These are phyloP conservation scores for Phytophthora pseudosyringae DNA, from an alignment of 352 stramenopile genomes.

Conservation along the genomic window DNA sequence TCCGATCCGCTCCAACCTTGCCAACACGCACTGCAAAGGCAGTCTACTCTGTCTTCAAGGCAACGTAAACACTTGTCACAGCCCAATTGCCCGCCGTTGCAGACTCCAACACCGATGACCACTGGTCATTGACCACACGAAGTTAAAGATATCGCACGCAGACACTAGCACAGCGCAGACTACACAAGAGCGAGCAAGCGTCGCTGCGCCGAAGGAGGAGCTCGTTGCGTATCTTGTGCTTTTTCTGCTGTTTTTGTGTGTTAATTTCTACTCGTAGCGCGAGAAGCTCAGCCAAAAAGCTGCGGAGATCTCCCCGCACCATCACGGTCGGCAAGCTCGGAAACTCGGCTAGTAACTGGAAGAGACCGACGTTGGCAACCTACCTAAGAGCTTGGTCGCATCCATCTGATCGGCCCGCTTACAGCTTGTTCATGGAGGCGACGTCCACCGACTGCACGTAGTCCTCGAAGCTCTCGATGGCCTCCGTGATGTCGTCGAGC, in stretches of 20 bases:
- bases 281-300: slow-evolving; percentile 17
- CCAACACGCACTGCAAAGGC: neutral
- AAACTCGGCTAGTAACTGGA: slow-evolving; percentile 16
- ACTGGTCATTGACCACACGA: too few relatives aligned
- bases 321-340: slow-evolving; percentile 11
- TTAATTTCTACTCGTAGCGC: slow-evolving; percentile 41
- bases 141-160: slow-evolving; percentile 15
- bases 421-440: slow-evolving; percentile 89
- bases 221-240: slow-evolving; percentile 17
- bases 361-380: slow-evolving; percentile 12
- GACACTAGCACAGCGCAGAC: slow-evolving; percentile 15
- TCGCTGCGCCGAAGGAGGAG: slow-evolving; percentile 9
- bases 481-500: slow-evolving; percentile 85
- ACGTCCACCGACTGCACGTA: slow-evolving; percentile 88
- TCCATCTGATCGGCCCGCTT: slow-evolving; percentile 32
- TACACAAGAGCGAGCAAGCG: slow-evolving; percentile 19
- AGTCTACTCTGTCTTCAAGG: neutral
- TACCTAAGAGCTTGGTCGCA: slow-evolving; percentile 29
- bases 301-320: slow-evolving; percentile 1
- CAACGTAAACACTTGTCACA: neutral
- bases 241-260: slow-evolving; percentile 38
- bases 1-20: slow-evolving; percentile 8
- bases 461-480: slow-evolving; percentile 84
- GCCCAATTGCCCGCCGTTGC: neutral
- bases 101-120: neutral